Conservation (phyloP, 176 grass and related monocot genomes). For the Luzula sylvatica region DNA sequence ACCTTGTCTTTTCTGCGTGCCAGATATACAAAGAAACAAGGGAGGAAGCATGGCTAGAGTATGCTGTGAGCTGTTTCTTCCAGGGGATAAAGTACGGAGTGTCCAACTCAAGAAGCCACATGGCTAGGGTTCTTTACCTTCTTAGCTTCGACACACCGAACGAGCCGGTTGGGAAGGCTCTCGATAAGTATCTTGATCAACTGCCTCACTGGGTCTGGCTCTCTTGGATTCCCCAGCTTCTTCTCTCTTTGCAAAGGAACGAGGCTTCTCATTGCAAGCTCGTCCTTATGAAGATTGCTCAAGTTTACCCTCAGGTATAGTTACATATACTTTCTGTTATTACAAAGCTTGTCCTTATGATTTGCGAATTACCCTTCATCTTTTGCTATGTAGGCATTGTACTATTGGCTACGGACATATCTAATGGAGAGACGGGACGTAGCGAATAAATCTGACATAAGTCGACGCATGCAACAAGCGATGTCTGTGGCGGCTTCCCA, state of each 20-base stretch:
- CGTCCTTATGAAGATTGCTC: constrained; percentile 95
- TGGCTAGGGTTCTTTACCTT: constrained; percentile 90
- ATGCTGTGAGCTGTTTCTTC: constrained; percentile 90
- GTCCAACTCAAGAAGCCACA: constrained; percentile 88
- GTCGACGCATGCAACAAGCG: constrained; percentile 87
- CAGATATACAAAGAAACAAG: constrained; percentile 92
- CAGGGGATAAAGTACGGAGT: constrained; percentile 93
- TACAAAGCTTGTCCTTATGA: constrained; percentile 12
- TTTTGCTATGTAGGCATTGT: constrained; percentile 58
- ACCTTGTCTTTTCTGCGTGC: neutral
- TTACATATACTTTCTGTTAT: constrained; percentile 5
- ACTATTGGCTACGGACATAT: constrained; percentile 97
- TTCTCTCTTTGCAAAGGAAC: constrained; percentile 82
- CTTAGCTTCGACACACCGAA: constrained; percentile 95
- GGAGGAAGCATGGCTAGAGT: constrained; percentile 91
- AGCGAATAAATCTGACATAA: constrained; percentile 87
- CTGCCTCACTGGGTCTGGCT: constrained; percentile 98
- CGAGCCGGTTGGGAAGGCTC: constrained; percentile 75
- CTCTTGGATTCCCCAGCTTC: constrained; percentile 96
- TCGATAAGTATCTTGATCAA: constrained; percentile 97
- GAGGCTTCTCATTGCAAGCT: constrained; percentile 94
- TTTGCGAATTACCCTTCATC: constrained; percentile 2
- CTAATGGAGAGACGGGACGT: constrained; percentile 96
- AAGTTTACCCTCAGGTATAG: constrained; percentile 92
- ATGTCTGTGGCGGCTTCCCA: constrained; percentile 49